These are phyloP conservation scores for Camellia sinensis DNA, from an alignment of 148 eudicot species.

Conservation along the genomic window DNA sequence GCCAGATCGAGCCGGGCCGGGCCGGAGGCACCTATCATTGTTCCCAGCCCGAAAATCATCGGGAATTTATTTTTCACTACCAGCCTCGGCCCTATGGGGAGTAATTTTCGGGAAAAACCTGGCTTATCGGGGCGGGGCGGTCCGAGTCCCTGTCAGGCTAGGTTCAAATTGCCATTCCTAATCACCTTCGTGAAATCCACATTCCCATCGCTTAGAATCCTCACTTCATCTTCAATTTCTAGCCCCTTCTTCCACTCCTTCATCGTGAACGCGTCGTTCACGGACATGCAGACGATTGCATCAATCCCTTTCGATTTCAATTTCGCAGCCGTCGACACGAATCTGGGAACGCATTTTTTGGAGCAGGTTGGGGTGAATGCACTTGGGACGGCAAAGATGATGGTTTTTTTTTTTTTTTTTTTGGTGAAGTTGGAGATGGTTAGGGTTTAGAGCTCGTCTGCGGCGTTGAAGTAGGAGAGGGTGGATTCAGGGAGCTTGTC, in stretches of 20 bases:
- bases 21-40: no score
- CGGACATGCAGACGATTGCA: conserved; percentile 71
- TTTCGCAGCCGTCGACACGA: conserved; percentile 48
- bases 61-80: no score
- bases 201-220: conserved; percentile 68
- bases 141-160: no score
- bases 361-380: conserved; percentile 74
- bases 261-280: conserved; percentile 77
- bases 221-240: conserved; percentile 34
- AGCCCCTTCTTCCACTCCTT: conserved; percentile 63
- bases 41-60: no score
- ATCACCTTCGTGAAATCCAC: conserved; percentile 36
- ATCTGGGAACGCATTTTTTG: conserved; percentile 68
- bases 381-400: no score
- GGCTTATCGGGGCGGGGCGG: no score
- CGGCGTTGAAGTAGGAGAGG: conserved; percentile 61
- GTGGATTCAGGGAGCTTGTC: conserved; percentile 66
- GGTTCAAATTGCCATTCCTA: conserved; percentile 1
- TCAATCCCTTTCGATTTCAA: conserved; percentile 75
- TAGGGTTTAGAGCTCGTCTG: conserved; percentile 63
- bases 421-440: conserved; percentile 63
- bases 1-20: no score
- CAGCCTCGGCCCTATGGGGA: no score
- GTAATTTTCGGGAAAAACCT: no score
- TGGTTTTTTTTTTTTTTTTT: conserved; percentile 29